These are phyloP conservation scores for Olyra latifolia DNA, from an alignment of 176 grass and related monocot genomes.

Conservation along the genomic window DNA sequence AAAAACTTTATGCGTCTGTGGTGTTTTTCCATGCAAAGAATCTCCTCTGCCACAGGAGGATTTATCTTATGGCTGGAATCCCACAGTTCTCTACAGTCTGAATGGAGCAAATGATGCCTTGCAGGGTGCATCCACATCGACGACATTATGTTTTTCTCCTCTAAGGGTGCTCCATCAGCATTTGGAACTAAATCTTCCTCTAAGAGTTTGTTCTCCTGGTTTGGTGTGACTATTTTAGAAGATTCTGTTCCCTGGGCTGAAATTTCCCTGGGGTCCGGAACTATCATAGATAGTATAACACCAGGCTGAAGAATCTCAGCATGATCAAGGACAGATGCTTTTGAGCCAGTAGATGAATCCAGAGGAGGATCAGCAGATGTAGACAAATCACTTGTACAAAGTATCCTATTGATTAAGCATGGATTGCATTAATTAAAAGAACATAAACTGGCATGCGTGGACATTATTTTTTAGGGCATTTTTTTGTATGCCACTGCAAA, in stretches of 20 bases:
- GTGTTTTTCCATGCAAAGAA: conserved; percentile 72
- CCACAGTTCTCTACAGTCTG: conserved; percentile 65
- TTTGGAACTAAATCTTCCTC: conserved; percentile 37
- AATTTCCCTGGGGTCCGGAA: conserved; percentile 56
- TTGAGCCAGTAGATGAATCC: conserved; percentile 31
- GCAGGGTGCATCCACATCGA: conserved; percentile 43
- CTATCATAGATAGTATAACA: conserved; percentile 67
- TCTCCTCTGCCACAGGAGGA: conserved; percentile 58
- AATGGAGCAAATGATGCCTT: conserved; percentile 45
- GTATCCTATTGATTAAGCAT: conserved; percentile 33
- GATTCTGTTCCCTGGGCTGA: conserved; percentile 24
- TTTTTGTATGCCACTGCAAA: too few species aligned
- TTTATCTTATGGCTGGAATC: conserved; percentile 53
- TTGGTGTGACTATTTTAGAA: conserved; percentile 24
- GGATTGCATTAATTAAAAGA: conserved; percentile 26
- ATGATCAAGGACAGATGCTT: conserved; percentile 41
- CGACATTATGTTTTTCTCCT: conserved; percentile 29
- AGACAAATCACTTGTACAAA: conserved; percentile 30
- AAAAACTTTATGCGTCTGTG: conserved; percentile 54
- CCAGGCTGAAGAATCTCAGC: conserved; percentile 53
- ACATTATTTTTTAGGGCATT: conserved; percentile 1
- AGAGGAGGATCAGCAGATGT: conserved; percentile 19
- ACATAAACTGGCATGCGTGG: conserved; percentile 7
- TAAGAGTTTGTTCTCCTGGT: conserved; percentile 39
- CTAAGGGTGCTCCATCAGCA: conserved; percentile 17